phyloP scores from a whole-genome alignment of 148 eudicot genomes.

The Limonium bicolor region DNA sequence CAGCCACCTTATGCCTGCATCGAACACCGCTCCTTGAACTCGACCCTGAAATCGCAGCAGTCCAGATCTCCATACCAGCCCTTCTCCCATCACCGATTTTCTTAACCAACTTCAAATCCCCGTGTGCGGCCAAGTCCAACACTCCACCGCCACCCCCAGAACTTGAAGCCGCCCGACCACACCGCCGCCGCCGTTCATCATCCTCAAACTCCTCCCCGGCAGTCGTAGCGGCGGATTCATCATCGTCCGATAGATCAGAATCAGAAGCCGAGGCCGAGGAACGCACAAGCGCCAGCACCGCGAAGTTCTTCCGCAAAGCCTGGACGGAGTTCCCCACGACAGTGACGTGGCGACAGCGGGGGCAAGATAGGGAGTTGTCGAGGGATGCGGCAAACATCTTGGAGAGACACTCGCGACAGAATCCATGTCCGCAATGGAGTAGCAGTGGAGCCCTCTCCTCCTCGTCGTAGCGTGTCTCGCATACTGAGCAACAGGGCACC shows the following conservation, averaged over 20 bases:
- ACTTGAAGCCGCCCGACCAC: conserved; percentile 13
- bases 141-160: conserved; percentile 9
- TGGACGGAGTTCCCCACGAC: conserved; percentile 79
- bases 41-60: conserved; percentile 28
- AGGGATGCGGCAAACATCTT: conserved; percentile 47
- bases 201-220: conserved; percentile 8
- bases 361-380: conserved; percentile 64
- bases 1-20: conserved; percentile 72
- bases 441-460: conserved; percentile 58
- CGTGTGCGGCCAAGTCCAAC: conserved; percentile 45
- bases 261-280: conserved; percentile 12
- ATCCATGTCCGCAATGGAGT: conserved; percentile 95
- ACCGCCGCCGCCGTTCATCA: conserved; percentile 10
- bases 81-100: conserved; percentile 54
- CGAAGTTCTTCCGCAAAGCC: conserved; percentile 63
- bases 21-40: conserved; percentile 11
- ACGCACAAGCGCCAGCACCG: conserved; percentile 31
- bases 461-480: conserved; percentile 74
- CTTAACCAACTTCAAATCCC: conserved; percentile 45
- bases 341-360: conserved; percentile 85
- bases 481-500: conserved; percentile 73
- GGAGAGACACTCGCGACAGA: conserved; percentile 75
- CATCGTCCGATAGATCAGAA: conserved; percentile 11
- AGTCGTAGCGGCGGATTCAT: conserved; percentile 5
- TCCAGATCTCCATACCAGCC: conserved; percentile 69